A percentile compares a stretch with the other conserved stretches of the same genome.
These are phyloP conservation scores for Thuja plicata DNA, from an alignment of 83 land plant species.

Conservation along the genomic window DNA sequence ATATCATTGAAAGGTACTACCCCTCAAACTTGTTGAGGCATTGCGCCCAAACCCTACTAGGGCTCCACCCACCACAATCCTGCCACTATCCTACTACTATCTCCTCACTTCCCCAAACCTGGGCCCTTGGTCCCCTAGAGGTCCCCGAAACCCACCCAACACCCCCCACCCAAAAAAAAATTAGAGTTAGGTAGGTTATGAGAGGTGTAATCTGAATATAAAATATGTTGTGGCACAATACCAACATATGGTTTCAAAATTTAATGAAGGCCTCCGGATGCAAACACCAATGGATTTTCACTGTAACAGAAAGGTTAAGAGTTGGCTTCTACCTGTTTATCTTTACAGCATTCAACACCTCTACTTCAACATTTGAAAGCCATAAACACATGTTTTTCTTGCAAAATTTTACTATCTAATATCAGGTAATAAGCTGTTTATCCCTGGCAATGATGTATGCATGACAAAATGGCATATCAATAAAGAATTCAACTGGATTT, in stretches of 20 bases:
- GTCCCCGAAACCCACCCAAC: no score
- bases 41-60: no score
- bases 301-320: background rate
- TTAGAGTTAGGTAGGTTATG: background rate
- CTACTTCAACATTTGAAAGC: background rate
- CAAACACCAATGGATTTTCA: background rate
- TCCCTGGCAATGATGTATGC: background rate
- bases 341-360: background rate
- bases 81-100: no score
- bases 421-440: background rate
- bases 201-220: background rate
- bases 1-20: no score
- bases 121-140: no score
- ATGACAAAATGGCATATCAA: background rate
- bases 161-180: no score
- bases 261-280: background rate
- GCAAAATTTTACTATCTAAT: background rate
- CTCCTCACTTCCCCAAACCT: no score
- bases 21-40: no score
- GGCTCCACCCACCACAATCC: no score
- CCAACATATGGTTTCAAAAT: background rate
- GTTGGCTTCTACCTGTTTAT: background rate
- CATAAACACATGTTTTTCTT: background rate
- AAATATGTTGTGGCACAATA: background rate
- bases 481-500: background rate